Base-by-base conservation (phyloP, 163 green algal species). In the Scenedesmus sp. region DNA sequence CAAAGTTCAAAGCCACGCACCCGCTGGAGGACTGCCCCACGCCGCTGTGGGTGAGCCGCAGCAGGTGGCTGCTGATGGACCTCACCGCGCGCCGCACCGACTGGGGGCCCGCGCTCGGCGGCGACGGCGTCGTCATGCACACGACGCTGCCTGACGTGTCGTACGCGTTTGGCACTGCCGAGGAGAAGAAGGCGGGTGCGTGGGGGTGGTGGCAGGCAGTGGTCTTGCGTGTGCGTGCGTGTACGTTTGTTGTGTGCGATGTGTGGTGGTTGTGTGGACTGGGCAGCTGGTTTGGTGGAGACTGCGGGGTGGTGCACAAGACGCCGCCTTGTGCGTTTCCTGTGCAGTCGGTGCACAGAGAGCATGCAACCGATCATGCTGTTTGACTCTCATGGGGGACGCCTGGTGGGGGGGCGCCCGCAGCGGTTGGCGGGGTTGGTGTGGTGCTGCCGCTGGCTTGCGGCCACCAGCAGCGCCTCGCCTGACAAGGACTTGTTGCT, bases 101-200 rank as follows among this genome's bases (percentile, higher is more conserved):
- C 83, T 96, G 95, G 95, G 94, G 95, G 0, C 95, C 95, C 26
- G 93, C 93, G 3, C 81, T 96, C 33, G 95, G 95, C 12, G 95
- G 94, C 0, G 93, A 96, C 6, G 93, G 93, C 1, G 89, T 95
- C n/a, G 94, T 95, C 56, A 73, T 92, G 59, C 72, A 89, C 26
- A 85, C 89, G 24, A 93, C 92, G 2, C 82, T 96, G 83, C 94
- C 94, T 1, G 83, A 89, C 30, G 89, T 96, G 20, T 40, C 85
- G n/a, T 90, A 95, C 26, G 68, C 92, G 33, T 94, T 95, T 61
- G 91, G 76, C 3, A 65, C 16, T 0, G 82, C 84, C 24, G 85
- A 91, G 78, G 42, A 86, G 37, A 89, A 92, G 72, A 81, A 87
- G 18, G 70, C 91, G 44, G 76, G 90, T 93, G 85, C 59, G 46